Base-by-base conservation (phyloP, 768 basidiomycete genomes). In the Kondoa subrosea region DNA sequence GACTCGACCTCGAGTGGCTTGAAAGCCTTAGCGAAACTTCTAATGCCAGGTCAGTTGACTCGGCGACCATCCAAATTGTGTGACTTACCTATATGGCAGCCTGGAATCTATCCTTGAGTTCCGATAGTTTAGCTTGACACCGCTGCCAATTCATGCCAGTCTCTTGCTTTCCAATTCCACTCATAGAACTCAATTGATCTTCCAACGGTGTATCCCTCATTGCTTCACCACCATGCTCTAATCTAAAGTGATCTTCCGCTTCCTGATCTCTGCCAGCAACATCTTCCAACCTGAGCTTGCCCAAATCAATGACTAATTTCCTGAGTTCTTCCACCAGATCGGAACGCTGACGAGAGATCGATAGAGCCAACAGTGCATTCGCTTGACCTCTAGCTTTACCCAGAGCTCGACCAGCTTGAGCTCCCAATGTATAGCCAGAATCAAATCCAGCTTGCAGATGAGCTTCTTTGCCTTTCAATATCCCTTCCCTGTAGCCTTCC, bases 401-500 rank as follows among this genome's bases (percentile, higher is more conserved):
- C 1, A 96, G 76, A 69, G 87, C 82, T 29, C 85, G 83, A 0
- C 91, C 90, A 17, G 87, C 77, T 0, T 88, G 87, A 1, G 81
- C 85, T 0, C 91, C 89, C 16, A 78, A 76, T 0, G 85, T 84
- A 73, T 89, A 96, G 1, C 89, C 91, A 1, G 81, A 79, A 77
- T 99, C 89, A 74, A 99, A 97, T 0, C 93, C 93, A 70, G 85
- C 80, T 74, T 99, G 93, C 1, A 96, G 81, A 1, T 85, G 85
- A 0, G 82, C 80, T 75, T 92, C 87, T 76, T 96, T 97, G 1
- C 93, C 93, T 2, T 86, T 85, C 0, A 85, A 87, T 73, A 97
- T 93, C 3, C 93, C 93, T 78, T 96, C 92, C n/a, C 93, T 84
- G 74, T 96, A 96, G 1, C 93, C 93, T 21, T 84, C 84, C 93